A percentile compares a stretch with the other conserved stretches of the same genome.
phyloP scores from a whole-genome alignment of 768 basidiomycete genomes.

The Pleurotus ostreatus region DNA sequence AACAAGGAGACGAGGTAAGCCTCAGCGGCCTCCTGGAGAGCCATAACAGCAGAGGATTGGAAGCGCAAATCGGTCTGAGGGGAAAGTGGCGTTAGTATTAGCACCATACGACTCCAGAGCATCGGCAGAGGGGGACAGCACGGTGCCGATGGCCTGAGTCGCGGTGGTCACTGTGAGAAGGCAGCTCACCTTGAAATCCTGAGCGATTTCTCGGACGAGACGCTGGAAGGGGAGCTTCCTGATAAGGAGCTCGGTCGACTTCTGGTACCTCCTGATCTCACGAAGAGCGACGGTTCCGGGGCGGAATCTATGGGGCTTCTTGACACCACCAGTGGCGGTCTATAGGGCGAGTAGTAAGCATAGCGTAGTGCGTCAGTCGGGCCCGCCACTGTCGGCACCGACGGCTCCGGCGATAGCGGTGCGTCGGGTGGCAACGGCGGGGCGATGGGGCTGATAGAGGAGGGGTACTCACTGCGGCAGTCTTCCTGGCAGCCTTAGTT shows the following conservation, averaged over 20 bases:
- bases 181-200: conserved; percentile 81
- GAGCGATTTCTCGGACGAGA: conserved; percentile 95
- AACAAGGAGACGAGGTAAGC: conserved; percentile 85
- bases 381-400: conserved; percentile 15
- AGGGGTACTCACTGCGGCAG: conserved; percentile 55
- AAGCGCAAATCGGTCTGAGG: conserved; percentile 82
- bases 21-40: conserved; percentile 90
- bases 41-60: conserved; percentile 94
- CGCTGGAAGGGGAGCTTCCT: conserved; percentile 99
- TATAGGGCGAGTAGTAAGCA: conserved; percentile 20
- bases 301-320: conserved; percentile 99
- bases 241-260: conserved; percentile 98
- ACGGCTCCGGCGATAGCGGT: conserved; percentile 13
- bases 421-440: conserved; percentile 23
- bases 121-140: too few relatives aligned
- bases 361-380: conserved; percentile 7
- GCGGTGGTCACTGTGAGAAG: conserved; percentile 2
- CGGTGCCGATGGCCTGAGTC: background rate
- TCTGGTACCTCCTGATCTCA: conserved; percentile 98
- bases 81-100: background rate
- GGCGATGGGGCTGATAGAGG: conserved; percentile 3
- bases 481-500: conserved; percentile 93
- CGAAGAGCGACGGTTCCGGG: conserved; percentile 98
- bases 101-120: too few relatives aligned
- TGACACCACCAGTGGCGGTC: conserved; percentile 93